These are phyloP conservation scores for Saururus chinensis DNA, from an alignment of 164 flowering plant genomes.

Conservation along the genomic window DNA sequence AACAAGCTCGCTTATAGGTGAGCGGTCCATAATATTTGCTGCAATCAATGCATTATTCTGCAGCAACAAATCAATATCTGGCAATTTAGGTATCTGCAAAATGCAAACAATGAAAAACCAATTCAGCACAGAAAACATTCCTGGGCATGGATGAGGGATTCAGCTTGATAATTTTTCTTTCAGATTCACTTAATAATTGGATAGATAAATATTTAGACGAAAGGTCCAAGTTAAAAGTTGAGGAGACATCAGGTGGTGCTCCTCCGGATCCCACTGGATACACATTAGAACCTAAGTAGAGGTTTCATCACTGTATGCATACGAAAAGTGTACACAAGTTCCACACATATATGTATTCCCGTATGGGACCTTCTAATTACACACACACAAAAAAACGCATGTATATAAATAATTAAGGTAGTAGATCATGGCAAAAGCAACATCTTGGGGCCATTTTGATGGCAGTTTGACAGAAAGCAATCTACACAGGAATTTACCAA, in stretches of 20 bases:
- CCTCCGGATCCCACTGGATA: no score
- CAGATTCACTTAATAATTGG: not conserved
- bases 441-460: no score
- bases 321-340: no score
- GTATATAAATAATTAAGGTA: no score
- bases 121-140: not conserved
- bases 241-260: not conserved
- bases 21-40: conserved; percentile 77
- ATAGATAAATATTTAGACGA: not conserved
- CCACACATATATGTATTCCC: no score
- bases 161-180: not conserved
- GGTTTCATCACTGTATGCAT: no score
- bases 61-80: conserved; percentile 66
- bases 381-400: no score
- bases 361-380: no score
- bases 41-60: conserved; percentile 61
- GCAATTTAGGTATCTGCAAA: conserved; percentile 76
- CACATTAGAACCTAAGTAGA: not conserved
- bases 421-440: no score
- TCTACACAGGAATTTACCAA: no score
- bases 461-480: no score
- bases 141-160: no score
- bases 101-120: not conserved
- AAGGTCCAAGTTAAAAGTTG: not conserved
- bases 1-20: conserved; percentile 86